phyloP scores from a whole-genome alignment of 257 asterid species.

The Rauvolfia tetraphylla region DNA sequence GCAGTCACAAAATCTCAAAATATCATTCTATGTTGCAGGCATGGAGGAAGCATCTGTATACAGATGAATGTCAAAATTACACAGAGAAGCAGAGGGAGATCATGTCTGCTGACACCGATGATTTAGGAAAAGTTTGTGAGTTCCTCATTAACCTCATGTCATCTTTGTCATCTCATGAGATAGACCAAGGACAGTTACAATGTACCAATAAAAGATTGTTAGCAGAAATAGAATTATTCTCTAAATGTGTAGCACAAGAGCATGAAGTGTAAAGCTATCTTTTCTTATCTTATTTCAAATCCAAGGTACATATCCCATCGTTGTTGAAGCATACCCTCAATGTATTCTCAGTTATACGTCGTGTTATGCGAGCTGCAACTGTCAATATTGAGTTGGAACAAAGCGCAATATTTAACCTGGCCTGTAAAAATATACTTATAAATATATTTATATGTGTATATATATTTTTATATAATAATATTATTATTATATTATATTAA shows the following conservation, averaged over 20 bases:
- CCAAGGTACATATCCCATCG: too few species aligned
- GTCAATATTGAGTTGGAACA: not conserved
- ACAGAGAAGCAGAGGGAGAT: conserved; percentile 26
- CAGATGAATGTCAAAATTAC: conserved; percentile 37
- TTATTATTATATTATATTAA: too few species aligned
- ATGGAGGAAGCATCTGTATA: conserved; percentile 54
- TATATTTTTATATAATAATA: too few species aligned
- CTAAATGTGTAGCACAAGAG: conserved; percentile 57
- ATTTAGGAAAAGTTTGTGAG: conserved; percentile 33
- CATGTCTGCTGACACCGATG: conserved; percentile 14
- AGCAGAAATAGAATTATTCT: conserved; percentile 64
- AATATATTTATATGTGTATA: too few species aligned
- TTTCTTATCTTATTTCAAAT: not conserved
- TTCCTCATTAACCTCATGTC: conserved; percentile 45
- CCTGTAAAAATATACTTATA: too few species aligned
- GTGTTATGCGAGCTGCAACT: not conserved
- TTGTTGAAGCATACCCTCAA: too few species aligned
- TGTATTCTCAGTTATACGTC: not conserved
- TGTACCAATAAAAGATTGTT: conserved; percentile 39
- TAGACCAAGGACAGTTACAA: conserved; percentile 21
- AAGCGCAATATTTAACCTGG: too few species aligned
- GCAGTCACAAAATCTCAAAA: not conserved
- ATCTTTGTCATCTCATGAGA: conserved; percentile 27
- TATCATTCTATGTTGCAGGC: conserved; percentile 36
- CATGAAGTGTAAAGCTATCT: conserved; percentile 25